Percentiles rank a stretch among this genome's conserved stretches.
These are phyloP conservation scores for Pseudocercospora crystallina DNA, from an alignment of 2,329 filamentous ascomycete species.

Conservation along the genomic window DNA sequence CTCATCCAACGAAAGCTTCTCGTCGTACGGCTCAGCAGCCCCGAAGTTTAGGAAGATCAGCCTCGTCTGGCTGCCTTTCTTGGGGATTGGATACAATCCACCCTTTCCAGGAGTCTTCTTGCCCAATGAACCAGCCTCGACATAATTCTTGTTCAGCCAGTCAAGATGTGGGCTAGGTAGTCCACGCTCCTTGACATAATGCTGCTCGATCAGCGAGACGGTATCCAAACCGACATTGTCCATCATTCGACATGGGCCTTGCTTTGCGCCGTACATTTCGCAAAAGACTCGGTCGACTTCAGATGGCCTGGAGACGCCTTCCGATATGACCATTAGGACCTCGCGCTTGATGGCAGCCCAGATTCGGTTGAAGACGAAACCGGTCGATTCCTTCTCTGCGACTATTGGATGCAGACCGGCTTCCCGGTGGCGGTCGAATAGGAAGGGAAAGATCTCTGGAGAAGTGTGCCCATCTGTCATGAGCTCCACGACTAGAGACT, in stretches of 20 bases:
- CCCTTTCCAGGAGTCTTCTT: slow-evolving; percentile 21
- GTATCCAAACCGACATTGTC: slow-evolving; percentile 55
- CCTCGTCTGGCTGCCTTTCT: slow-evolving; percentile 10
- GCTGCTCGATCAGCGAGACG: slow-evolving; percentile 53
- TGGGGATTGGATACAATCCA: slow-evolving; percentile 7
- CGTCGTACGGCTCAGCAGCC: slow-evolving; percentile 10
- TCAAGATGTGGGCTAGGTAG: slow-evolving; percentile 42
- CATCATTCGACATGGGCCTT: slow-evolving; percentile 45
- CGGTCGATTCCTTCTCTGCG: slow-evolving; percentile 51
- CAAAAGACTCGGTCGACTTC: slow-evolving; percentile 52
- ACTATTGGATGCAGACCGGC: slow-evolving; percentile 44
- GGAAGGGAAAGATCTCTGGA: slow-evolving; percentile 46
- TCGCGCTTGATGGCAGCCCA: slow-evolving; percentile 61
- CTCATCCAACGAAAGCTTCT: slow-evolving; percentile 12
- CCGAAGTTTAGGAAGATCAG: slow-evolving; percentile 24
- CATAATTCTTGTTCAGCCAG: slow-evolving; percentile 47
- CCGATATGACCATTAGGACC: slow-evolving; percentile 49
- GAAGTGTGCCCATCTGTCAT: slow-evolving; percentile 54
- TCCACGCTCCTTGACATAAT: slow-evolving; percentile 53
- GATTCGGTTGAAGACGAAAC: slow-evolving; percentile 57
- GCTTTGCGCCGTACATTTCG: slow-evolving; percentile 31
- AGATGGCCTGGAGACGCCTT: slow-evolving; percentile 51
- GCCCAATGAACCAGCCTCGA: slow-evolving; percentile 51
- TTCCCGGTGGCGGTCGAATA: slow-evolving; percentile 43
- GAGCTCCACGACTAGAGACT: slow-evolving; percentile 53